Percentiles rank a stretch among this genome's conserved stretches.
These are phyloP conservation scores for Ashbya aceris DNA, from an alignment of 1,139 yeast genomes.

Conservation along the genomic window DNA sequence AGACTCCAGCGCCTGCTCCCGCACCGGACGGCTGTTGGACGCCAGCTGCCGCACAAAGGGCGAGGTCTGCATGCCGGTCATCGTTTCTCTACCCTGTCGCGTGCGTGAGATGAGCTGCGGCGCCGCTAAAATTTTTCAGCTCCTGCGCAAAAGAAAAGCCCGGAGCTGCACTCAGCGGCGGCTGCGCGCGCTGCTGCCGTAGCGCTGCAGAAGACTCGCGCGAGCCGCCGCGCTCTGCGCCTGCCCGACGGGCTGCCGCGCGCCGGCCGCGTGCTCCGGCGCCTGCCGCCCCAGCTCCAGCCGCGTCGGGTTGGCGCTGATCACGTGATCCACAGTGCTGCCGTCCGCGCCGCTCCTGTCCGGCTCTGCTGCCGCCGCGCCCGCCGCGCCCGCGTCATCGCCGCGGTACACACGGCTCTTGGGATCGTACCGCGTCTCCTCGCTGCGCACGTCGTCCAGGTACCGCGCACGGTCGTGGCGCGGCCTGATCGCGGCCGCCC, in stretches of 20 bases:
- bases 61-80: slow-evolving; percentile 27
- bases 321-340: slow-evolving; percentile 15
- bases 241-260: too few relatives aligned
- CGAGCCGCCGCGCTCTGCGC: too few relatives aligned
- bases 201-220: too few relatives aligned
- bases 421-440: slow-evolving; percentile 27
- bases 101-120: too few relatives aligned
- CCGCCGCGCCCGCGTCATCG: slow-evolving; percentile 24
- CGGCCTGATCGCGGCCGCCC: slow-evolving; percentile 20
- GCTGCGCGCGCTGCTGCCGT: too few relatives aligned
- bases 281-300: slow-evolving; percentile 14
- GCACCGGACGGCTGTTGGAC: slow-evolving; percentile 42
- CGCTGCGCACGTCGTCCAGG: slow-evolving; percentile 23
- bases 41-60: slow-evolving; percentile 74
- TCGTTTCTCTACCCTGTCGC: not conserved
- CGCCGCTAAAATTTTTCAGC: too few relatives aligned
- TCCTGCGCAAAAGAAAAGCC: too few relatives aligned
- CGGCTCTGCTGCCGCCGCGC: slow-evolving; percentile 14
- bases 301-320: slow-evolving; percentile 30
- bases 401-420: slow-evolving; percentile 29
- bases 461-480: slow-evolving; percentile 30
- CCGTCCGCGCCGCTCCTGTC: too few relatives aligned
- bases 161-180: too few relatives aligned
- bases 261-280: slow-evolving; percentile 10
- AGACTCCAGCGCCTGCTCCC: slow-evolving; percentile 70